Evolutionary conservation across 2,329 filamentous ascomycete genomes (phyloP).

Genomic region (Botryotinia globosa): DNA sequence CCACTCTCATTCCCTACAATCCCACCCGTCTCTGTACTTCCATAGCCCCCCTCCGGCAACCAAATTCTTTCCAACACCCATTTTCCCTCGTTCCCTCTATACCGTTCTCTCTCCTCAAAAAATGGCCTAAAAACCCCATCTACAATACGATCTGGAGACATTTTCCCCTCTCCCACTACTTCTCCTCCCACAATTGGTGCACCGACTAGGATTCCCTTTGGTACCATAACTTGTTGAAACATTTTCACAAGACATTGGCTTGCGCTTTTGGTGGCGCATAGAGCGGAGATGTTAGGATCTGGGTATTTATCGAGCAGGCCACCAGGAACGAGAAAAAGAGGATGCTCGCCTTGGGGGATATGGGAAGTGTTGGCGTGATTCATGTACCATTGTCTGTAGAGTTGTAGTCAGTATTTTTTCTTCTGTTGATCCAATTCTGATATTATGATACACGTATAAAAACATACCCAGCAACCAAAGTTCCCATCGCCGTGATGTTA

Average conservation of each 20-base stretch:
- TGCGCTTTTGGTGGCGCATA: slow-evolving; percentile 1
- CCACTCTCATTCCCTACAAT: neutral
- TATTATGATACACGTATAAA: neutral
- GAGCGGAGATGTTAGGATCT: neutral
- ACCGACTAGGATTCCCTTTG: neutral
- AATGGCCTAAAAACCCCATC: slow-evolving; percentile 9
- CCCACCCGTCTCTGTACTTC: neutral
- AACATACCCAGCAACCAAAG: slow-evolving; percentile 12
- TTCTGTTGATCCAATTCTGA: neutral
- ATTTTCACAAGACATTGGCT: slow-evolving; percentile 13
- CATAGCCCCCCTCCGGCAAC: neutral
- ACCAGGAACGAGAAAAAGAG: neutral
- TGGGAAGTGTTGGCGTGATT: slow-evolving; percentile 4
- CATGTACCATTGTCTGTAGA: slow-evolving; percentile 3
- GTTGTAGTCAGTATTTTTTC: neutral
- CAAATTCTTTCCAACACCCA: slow-evolving; percentile 1
- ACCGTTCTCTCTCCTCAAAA: slow-evolving; percentile 12
- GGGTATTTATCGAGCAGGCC: slow-evolving; percentile 4
- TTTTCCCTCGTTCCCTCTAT: neutral
- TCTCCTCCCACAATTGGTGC: slow-evolving; percentile 5
- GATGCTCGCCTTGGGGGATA: neutral
- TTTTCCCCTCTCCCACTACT: neutral
- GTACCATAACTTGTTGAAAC: slow-evolving; percentile 6
- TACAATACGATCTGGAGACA: slow-evolving; percentile 4
- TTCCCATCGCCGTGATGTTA: neutral